These are phyloP conservation scores for Gaeumannomyces tritici DNA, from an alignment of 2,329 filamentous ascomycete species.

Conservation along the genomic window DNA sequence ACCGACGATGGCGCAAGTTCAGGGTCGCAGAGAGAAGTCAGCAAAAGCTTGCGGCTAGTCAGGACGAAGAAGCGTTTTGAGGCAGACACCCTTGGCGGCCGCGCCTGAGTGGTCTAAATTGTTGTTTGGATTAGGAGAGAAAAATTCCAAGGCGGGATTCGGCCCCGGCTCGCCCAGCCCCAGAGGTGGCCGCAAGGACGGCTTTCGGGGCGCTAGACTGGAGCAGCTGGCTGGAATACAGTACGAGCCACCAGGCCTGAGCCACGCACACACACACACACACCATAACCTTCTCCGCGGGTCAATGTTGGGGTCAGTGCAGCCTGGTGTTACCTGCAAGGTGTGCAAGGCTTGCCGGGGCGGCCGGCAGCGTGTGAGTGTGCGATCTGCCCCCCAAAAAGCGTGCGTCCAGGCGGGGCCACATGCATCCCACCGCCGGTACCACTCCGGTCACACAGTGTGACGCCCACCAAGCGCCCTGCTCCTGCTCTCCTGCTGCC, in stretches of 20 bases:
- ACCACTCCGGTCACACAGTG: background rate
- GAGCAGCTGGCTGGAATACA: background rate
- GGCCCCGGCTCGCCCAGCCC: background rate
- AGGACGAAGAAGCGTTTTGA: background rate
- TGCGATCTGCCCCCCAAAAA: background rate
- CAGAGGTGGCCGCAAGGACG: background rate
- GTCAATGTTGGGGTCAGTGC: no score
- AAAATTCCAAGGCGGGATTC: background rate
- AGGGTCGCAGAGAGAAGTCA: background rate
- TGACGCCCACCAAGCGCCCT: no score
- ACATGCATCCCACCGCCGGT: background rate
- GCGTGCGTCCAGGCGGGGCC: no score
- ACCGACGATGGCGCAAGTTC: background rate
- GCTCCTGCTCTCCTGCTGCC: no score
- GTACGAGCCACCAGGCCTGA: no score
- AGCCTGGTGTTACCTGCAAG: no score
- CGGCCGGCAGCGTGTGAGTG: no score
- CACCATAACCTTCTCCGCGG: background rate
- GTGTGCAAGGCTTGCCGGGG: no score
- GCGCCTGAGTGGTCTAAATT: background rate
- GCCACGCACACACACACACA: no score
- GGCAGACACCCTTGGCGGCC: background rate
- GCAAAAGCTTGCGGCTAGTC: background rate
- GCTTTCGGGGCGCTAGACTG: background rate
- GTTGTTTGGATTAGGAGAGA: background rate